These are phyloP conservation scores for Pistacia atlantica DNA, from an alignment of 345 rosid species.

Conservation along the genomic window DNA sequence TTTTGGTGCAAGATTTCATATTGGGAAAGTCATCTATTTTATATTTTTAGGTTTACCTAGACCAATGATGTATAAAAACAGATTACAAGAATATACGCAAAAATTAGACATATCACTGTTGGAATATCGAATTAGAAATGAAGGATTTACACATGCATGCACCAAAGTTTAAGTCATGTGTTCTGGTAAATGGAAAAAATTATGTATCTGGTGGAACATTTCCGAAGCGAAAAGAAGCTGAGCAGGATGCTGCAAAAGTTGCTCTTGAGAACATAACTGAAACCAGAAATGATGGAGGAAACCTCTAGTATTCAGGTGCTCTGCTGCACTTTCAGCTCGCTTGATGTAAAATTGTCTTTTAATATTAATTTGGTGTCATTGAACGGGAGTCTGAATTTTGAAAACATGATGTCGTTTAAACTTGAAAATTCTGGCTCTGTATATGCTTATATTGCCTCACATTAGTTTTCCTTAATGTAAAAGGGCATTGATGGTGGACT, in stretches of 20 bases:
- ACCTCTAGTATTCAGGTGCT: neutral
- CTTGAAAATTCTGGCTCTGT: no score
- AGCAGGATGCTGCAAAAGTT: constrained; percentile 15
- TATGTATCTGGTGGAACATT: constrained; percentile 7
- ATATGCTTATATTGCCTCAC: no score
- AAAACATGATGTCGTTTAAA: no score
- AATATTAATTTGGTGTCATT: no score
- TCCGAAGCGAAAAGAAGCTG: constrained; percentile 26
- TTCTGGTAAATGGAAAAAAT: constrained; percentile 12
- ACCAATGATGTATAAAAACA: constrained; percentile 17
- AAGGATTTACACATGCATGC: constrained; percentile 39
- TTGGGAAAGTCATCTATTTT: neutral
- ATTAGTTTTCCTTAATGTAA: no score
- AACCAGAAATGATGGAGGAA: neutral
- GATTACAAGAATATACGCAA: constrained; percentile 19
- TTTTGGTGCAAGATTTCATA: neutral
- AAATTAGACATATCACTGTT: constrained; percentile 12
- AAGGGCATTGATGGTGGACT: no score
- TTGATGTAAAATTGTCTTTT: no score
- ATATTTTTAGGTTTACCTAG: neutral
- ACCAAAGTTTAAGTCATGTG: constrained; percentile 27
- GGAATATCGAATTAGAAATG: constrained; percentile 19
- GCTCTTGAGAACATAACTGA: neutral
- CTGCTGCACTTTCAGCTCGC: neutral
- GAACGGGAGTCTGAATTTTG: no score